Evolutionary conservation across 768 basidiomycete species (phyloP), one percentile per base, ranked within the genome.

Genomic region (Boletus vermiculosoides): DNA sequence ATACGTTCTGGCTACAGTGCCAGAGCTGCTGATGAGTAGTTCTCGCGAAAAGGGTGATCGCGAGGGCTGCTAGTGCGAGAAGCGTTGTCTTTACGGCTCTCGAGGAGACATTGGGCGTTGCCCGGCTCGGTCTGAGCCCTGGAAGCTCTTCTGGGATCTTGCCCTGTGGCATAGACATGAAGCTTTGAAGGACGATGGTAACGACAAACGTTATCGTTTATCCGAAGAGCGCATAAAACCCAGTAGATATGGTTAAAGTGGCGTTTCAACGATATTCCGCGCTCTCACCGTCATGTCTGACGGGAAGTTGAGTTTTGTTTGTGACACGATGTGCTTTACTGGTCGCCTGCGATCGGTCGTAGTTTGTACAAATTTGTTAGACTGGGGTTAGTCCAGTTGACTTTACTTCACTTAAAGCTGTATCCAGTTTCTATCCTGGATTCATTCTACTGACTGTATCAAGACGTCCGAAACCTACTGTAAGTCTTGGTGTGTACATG

Each of bases 11-110:
- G 18, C 45, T 31, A 37, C 46, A 47, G 20, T 56, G 40, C 58
- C 53, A 66, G 31, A 63, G 22, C 13, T 37, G 54, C 25, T 39
- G 30, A 22, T 42, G 50, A 36, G 50, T 16, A 20, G 30, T n/a
- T 45, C 53, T 58, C 39, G 53, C 50, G n/a, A 66, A 56, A 39
- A 52, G 23, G 5, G 64, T 58, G 36, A 63, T 50, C 10, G 44
- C 56, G 45, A 71, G 57, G 28, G 59, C 61, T 23, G 58, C 59
- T 18, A 71, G 39, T 1, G 44, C 57, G 9, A 71, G 15, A 31
- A 67, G 31, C n/a, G 41, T 28, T 30, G 53, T 40, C 57, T 53
- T 65, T 50, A 41, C 10, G 7, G 39, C 30, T 45, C 41, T 57
- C 4, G 56, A 68, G 20, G 55, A 62, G 36, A 45, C 12, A n/a